These are phyloP conservation scores for Alternaria sp. DNA, from an alignment of 2,329 filamentous ascomycete species.

Conservation along the genomic window DNA sequence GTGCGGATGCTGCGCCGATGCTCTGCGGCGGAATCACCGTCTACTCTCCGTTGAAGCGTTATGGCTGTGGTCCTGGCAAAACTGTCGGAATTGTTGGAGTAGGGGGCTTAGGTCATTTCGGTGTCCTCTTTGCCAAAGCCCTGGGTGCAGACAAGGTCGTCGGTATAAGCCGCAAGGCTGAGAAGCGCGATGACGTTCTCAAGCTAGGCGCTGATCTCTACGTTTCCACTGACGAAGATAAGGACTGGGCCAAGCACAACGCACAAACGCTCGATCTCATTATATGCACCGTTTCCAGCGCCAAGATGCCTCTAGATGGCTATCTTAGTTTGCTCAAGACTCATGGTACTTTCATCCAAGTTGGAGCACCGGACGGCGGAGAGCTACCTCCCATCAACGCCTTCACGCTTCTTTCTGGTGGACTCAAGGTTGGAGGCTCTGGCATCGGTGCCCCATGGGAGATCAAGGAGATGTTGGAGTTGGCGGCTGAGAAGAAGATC, in stretches of 20 bases:
- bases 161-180: conserved; percentile 65
- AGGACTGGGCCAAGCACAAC: conserved; percentile 64
- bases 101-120: conserved; percentile 77
- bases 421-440: conserved; percentile 33
- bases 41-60: conserved; percentile 76
- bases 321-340: conserved; percentile 67
- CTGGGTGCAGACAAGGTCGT: conserved; percentile 72
- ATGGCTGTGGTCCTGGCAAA: conserved; percentile 77
- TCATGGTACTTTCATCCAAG: conserved; percentile 68
- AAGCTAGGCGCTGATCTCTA: conserved; percentile 68
- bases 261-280: conserved; percentile 63
- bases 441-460: conserved; percentile 31
- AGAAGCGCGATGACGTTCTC: conserved; percentile 66
- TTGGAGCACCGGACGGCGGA: conserved; percentile 57
- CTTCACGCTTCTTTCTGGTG: conserved; percentile 54
- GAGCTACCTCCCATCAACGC: conserved; percentile 57
- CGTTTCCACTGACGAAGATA: conserved; percentile 65
- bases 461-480: conserved; percentile 54
- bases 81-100: conserved; percentile 77
- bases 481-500: conserved; percentile 65
- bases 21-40: conserved; percentile 82
- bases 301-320: conserved; percentile 60
- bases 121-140: conserved; percentile 72
- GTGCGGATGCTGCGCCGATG: conserved; percentile 73
- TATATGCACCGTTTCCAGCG: conserved; percentile 61